Evolutionary conservation across 1,139 yeast species (phyloP).

Genomic region (Schwanniomyces etchellsii): DNA sequence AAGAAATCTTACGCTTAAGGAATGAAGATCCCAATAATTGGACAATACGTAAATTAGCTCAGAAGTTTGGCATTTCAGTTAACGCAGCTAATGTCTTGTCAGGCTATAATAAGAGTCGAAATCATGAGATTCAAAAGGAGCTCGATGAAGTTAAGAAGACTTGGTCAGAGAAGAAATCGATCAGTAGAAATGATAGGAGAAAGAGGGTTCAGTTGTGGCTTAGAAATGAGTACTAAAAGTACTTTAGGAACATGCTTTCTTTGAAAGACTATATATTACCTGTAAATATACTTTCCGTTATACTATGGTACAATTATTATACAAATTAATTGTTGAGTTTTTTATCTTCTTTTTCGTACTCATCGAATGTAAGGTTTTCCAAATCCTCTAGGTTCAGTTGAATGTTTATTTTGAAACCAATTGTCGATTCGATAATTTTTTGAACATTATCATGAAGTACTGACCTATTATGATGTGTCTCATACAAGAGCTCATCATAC

Average conservation of each 20-base stretch:
- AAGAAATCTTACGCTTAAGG: conserved; percentile 60
- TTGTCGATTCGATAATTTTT: conserved; percentile 51
- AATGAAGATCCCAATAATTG: conserved; percentile 54
- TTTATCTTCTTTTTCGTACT: conserved; percentile 22
- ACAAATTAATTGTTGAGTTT: conserved; percentile 5
- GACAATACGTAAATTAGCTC: conserved; percentile 65
- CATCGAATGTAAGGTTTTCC: conserved; percentile 40
- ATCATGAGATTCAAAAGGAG: conserved; percentile 10
- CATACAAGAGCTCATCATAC: conserved; percentile 46
- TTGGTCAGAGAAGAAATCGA: conserved; percentile 8
- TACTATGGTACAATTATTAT: conserved; percentile 6
- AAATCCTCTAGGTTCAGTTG: conserved; percentile 55
- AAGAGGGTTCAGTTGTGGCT: conserved; percentile 61
- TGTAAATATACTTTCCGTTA: conserved; percentile 3
- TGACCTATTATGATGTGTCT: conserved; percentile 43
- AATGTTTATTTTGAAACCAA: conserved; percentile 59
- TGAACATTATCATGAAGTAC: conserved; percentile 49
- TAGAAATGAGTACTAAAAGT: conserved; percentile 42
- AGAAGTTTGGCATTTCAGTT: conserved; percentile 43
- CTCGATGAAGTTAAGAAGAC: conserved; percentile 10
- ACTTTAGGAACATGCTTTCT: conserved; percentile 2
- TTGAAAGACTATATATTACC: conserved; percentile 3
- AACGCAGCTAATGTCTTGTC: conserved; percentile 25
- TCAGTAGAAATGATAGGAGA: conserved; percentile 48
- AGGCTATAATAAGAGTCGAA: conserved; percentile 10